Evolutionary conservation across 495 filamentous ascomycete species (phyloP), one percentile per base, ranked within the genome.

Genomic region (Trypethelium eluteriae): DNA sequence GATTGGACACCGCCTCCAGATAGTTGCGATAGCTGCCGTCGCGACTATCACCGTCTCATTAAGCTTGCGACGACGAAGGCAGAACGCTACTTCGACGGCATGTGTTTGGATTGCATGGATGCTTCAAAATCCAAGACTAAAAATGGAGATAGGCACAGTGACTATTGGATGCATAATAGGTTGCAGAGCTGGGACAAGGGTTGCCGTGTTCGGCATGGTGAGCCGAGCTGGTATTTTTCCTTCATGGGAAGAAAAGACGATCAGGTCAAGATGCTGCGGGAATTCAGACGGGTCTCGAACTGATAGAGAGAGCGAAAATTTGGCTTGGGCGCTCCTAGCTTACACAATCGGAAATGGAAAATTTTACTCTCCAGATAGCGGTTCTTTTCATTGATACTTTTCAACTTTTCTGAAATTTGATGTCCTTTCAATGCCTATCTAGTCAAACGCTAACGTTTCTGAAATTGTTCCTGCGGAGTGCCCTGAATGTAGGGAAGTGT

Each of bases 21-120:
- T 25, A 32, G 44, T 18, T 34, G 16, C 16, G 49, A 32, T 35
- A 41, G 39, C 10, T 71, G 66, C 63, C 16, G 25, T 64, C 4
- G 12, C 3, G 50, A 70, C 38, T 72, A 67, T 59, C 50, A 59
- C 12, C 14, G 11, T 3, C 18, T 39, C 2, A 67, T 74, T 0
- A 0, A 18, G 6, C 16, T 2, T 0, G 63, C 46, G 25, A 50
- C 35, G 11, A 2, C 2, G 0, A 14, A 49, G 6, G 59, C 67
- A 1, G 59, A n/a, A 16, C 34, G 36, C 34, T 68, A 61, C 39
- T 71, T 71, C 53, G 69, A 71, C 62, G 66, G 69, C 5, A 38
- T 68, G 36, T 71, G 69, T 38, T 62, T 71, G 64, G 69, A 70
- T 47, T 70, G 69, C 56, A 68, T 68, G 65, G 47, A 57, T 47